Evolutionary conservation across 345 rosid genomes (phyloP).

Genomic region (Eucalyptus caleyi): DNA sequence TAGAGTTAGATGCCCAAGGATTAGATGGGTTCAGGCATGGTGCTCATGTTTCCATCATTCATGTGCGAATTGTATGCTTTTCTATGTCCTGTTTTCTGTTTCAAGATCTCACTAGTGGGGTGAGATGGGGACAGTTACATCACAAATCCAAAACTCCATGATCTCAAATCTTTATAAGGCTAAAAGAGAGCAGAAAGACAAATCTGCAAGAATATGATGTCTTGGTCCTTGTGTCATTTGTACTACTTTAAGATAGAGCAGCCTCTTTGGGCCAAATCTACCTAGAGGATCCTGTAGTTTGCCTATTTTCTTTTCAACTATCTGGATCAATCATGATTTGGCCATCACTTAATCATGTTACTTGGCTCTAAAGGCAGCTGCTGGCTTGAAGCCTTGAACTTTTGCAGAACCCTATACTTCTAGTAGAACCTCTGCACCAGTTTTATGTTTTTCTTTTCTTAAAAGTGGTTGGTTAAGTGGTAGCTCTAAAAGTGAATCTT

Average conservation of each 20-base stretch:
- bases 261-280: not conserved
- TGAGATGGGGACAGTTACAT: not conserved
- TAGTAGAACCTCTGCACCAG: not conserved
- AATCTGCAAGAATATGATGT: not conserved
- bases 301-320: not conserved
- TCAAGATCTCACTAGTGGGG: not conserved
- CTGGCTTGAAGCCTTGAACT: not conserved
- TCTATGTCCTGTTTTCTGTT: not conserved
- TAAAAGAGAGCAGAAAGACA: not conserved
- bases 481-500: not conserved
- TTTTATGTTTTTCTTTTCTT: not conserved
- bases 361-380: not conserved
- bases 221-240: not conserved
- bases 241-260: not conserved
- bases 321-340: not conserved
- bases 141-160: not conserved
- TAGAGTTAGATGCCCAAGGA: not conserved
- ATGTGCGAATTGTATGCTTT: not conserved
- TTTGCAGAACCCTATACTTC: not conserved
- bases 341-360: not conserved
- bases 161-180: not conserved
- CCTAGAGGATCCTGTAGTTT: not conserved
- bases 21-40: not conserved
- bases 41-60: not conserved
- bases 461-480: not conserved